These are phyloP conservation scores for Tremellales sp. DNA, from an alignment of 1,284 basidiomycete genomes.

Conservation along the genomic window DNA sequence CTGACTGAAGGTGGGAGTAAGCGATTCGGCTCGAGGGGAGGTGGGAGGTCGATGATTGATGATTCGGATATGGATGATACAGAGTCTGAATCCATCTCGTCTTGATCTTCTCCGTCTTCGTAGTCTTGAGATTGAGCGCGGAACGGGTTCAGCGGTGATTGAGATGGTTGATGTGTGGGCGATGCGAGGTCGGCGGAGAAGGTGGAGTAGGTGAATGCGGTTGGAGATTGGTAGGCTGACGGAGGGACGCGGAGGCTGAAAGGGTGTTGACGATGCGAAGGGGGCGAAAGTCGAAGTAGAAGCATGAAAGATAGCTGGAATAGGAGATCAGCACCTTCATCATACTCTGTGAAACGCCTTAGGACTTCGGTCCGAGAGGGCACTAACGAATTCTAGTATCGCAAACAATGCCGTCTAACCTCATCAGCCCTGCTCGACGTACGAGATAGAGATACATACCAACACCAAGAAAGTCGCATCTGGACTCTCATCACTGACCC, in stretches of 20 bases:
- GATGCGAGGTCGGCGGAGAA: constrained; percentile 2
- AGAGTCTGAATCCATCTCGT: constrained; percentile 1
- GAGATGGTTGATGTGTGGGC: constrained; percentile 1
- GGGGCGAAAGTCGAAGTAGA: constrained; percentile 30
- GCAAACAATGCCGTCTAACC: constrained; percentile 11
- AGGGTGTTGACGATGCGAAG: constrained; percentile 3
- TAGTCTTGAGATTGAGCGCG: too few relatives aligned
- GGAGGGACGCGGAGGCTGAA: constrained; percentile 12
- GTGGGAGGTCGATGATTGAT: constrained; percentile 34
- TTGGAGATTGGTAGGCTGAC: constrained; percentile 4
- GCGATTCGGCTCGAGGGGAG: constrained; percentile 15
- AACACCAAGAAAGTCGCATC: too few relatives aligned
- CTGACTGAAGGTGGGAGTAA: constrained; percentile 9
- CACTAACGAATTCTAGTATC: constrained; percentile 22
- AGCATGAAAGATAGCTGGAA: constrained; percentile 22
- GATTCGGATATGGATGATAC: background rate
- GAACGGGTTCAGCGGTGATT: background rate
- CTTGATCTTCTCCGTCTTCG: constrained; percentile 1
- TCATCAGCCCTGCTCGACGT: too few relatives aligned
- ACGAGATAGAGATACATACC: too few relatives aligned
- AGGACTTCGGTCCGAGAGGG: too few relatives aligned
- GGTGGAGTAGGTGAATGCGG: constrained; percentile 2
- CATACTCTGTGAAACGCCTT: too few relatives aligned
- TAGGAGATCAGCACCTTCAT: background rate
- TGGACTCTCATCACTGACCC: too few relatives aligned